phyloP scores from a whole-genome alignment of 2,329 filamentous ascomycete genomes.

The Hortaea werneckii region DNA sequence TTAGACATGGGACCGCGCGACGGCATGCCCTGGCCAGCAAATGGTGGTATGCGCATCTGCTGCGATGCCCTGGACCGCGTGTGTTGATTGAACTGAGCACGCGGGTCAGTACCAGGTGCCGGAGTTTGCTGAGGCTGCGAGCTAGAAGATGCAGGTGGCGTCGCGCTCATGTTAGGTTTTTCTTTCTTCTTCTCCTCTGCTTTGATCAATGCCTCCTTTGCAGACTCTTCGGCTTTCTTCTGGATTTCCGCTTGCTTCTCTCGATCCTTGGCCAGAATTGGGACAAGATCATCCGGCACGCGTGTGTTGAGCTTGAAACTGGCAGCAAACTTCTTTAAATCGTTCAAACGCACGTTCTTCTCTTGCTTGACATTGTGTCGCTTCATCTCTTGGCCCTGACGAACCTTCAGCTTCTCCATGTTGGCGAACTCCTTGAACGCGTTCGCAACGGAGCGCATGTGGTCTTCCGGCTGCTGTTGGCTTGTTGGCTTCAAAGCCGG shows the following conservation, averaged over 20 bases:
- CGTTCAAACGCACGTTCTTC: constrained; percentile 84
- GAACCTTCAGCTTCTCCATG: constrained; percentile 49
- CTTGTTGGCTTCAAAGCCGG: constrained; percentile 9
- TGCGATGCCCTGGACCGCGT: constrained; percentile 3
- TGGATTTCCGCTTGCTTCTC: constrained; percentile 87
- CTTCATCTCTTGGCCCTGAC: constrained; percentile 44
- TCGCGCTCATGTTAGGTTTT: constrained; percentile 9
- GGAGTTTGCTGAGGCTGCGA: constrained; percentile 1
- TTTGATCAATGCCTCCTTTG: constrained; percentile 44
- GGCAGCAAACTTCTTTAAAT: constrained; percentile 87
- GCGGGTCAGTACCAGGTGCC: constrained; percentile 2
- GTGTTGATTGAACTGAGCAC: constrained; percentile 6
- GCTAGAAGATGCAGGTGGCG: constrained; percentile 12
- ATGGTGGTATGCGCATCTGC: constrained; percentile 1
- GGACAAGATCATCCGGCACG: constrained; percentile 81
- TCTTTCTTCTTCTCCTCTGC: constrained; percentile 30
- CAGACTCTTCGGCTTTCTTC: constrained; percentile 71
- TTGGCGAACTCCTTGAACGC: constrained; percentile 56
- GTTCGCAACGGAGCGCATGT: constrained; percentile 51
- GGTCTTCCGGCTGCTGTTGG: constrained; percentile 44
- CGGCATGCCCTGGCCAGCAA: constrained; percentile 3
- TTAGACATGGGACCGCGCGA: constrained; percentile 11
- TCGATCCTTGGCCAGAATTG: constrained; percentile 95
- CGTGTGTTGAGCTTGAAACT: constrained; percentile 92
- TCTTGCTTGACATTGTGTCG: constrained; percentile 53